Base-by-base conservation (phyloP, 1,139 yeast genomes). In the Hansenula anomala region DNA sequence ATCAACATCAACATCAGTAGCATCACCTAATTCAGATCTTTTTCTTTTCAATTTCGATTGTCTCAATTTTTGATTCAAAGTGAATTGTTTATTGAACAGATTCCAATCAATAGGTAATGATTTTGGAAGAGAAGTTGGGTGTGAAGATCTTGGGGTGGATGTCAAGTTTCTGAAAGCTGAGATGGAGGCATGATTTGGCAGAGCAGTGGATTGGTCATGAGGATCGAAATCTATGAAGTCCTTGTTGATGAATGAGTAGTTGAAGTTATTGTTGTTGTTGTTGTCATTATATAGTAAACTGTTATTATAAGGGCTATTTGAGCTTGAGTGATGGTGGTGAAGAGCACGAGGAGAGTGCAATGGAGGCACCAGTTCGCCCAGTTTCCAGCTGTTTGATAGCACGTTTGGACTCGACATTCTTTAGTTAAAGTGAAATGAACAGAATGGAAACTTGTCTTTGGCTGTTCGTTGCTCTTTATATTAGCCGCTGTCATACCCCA, bases 91-190 rank as follows among this genome's bases (percentile, higher is more conserved):
- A 37, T 54, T 51, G 41, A 54, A 54, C 36, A 54, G 45, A 13
- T 44, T 43, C 58, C 58, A 54, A 36, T 54, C 56, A n/a, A 54
- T 44, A 2, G 58, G 58, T 10, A 52, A 33, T 3, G 54, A 48
- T 25, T 46, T 52, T 11, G 58, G 56, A 23, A 54, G 28, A 2
- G 58, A 54, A 7, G 39, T 26, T 3, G 56, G 55, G 8, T 48
- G 42, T 12, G 48, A 42, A 16, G 29, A 28, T 7, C 43, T 41
- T 5, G 58, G 58, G 3, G 58, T 54, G 3, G 55, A 47, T 0
- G 58, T 51, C 30, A 49, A 19, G 29, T 54, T 54, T 38, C 58
- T 47, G 37, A 44, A 53, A 0, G 44, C 28, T n/a, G 17, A 17
- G 11, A 26, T 25, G 5, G 39, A 25, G 7, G 25, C 22, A n/a